Evolutionary conservation across 495 filamentous ascomycete species (phyloP).

Genomic region (Daldinia decipiens): DNA sequence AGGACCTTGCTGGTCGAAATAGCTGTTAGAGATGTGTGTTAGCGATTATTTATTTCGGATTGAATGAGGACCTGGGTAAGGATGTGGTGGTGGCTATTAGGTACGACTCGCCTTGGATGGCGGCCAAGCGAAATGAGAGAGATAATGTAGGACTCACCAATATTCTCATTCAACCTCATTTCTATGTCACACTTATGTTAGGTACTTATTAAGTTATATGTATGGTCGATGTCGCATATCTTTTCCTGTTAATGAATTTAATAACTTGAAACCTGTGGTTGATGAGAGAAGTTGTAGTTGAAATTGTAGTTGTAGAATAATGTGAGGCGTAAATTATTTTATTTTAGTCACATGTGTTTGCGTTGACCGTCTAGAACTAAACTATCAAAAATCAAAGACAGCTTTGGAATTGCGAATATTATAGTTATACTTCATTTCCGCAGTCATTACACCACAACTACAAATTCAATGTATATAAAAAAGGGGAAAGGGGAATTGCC

Average conservation of each 20-base stretch:
- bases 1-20: constrained; percentile 71
- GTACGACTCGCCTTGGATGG: neutral
- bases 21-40: constrained; percentile 56
- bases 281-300: neutral
- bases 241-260: neutral
- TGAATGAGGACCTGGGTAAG: no score
- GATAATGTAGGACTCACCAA: constrained; percentile 46
- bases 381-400: neutral
- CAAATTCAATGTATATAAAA: neutral
- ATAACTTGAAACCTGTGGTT: neutral
- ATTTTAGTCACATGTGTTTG: constrained; percentile 5
- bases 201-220: neutral
- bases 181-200: neutral
- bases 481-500: neutral
- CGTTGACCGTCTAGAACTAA: neutral
- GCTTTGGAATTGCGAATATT: neutral
- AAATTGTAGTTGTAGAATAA: neutral
- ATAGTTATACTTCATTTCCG: neutral
- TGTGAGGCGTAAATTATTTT: neutral
- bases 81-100: neutral
- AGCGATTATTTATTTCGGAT: neutral
- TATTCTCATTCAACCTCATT: constrained; percentile 58
- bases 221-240: neutral
- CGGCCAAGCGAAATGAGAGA: neutral
- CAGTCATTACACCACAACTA: neutral